Conservation (phyloP, 2,329 filamentous ascomycete genomes). For the Grosmannia huntii region DNA sequence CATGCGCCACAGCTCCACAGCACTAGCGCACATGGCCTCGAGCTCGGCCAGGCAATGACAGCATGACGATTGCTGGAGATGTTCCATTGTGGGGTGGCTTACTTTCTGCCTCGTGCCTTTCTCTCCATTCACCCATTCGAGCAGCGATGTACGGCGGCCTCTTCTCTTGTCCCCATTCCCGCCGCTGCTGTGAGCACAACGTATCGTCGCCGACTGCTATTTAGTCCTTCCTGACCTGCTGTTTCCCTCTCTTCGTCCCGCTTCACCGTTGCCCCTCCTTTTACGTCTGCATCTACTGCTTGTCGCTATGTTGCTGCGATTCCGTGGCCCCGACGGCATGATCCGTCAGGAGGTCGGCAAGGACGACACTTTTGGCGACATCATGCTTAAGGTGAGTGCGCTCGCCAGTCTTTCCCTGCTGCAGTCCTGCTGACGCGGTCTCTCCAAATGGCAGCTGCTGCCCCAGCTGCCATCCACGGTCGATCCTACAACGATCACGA, state of each 20-base stretch:
- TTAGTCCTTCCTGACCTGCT: not conserved
- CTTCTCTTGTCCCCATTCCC: not conserved
- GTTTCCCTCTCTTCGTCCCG: too few relatives aligned
- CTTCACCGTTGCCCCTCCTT: not conserved
- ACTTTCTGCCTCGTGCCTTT: not conserved
- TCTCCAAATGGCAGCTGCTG: constrained; percentile 32
- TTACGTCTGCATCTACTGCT: not conserved
- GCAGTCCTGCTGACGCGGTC: not conserved
- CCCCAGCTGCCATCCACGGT: constrained; percentile 48
- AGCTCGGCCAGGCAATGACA: not conserved
- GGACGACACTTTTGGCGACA: constrained; percentile 56
- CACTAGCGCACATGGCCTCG: not conserved
- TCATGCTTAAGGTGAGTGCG: constrained; percentile 36
- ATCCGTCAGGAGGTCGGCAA: constrained; percentile 70
- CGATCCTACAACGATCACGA: constrained; percentile 43
- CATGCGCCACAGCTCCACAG: not conserved
- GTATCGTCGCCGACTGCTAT: not conserved
- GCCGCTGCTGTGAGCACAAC: not conserved
- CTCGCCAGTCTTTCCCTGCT: not conserved
- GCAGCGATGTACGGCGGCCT: not conserved
- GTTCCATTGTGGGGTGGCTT: not conserved
- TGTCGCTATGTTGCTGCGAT: constrained; percentile 63
- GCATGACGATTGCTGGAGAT: not conserved
- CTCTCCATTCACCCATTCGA: not conserved
- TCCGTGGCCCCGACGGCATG: constrained; percentile 87